Evolutionary conservation across 78 protist genomes (phyloP).

Genomic region (Planoprotostelium fungivorum): DNA sequence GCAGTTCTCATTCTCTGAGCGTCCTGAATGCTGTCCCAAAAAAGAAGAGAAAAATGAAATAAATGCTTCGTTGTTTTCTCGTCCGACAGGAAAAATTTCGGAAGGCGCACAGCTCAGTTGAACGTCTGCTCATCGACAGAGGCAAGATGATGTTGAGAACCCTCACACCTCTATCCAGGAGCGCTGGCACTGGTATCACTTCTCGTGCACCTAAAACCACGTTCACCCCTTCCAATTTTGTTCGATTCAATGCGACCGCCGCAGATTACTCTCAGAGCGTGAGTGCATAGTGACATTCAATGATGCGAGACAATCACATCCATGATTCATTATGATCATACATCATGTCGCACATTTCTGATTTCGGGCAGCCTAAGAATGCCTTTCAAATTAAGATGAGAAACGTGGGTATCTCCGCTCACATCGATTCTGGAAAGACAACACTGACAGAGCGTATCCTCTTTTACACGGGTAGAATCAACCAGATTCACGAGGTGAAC

Average conservation of each 20-base stretch:
- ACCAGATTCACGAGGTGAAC: conserved; percentile 81
- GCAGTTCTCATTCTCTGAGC: too few species aligned
- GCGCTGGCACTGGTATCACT: not conserved
- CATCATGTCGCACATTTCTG: not conserved
- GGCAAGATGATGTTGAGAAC: not conserved
- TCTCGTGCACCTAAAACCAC: not conserved
- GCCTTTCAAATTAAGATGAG: conserved; percentile 22
- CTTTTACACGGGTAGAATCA: conserved; percentile 87
- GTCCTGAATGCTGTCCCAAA: too few species aligned
- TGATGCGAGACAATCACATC: not conserved
- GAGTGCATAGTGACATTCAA: not conserved
- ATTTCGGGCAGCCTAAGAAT: not conserved
- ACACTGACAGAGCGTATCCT: conserved; percentile 96
- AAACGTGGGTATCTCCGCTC: conserved; percentile 91
- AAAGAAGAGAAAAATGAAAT: too few species aligned
- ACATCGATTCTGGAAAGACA: conserved; percentile 94
- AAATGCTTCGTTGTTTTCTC: too few species aligned
- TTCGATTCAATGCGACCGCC: not conserved
- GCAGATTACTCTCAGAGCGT: too few species aligned
- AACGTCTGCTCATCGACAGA: not conserved
- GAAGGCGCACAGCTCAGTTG: too few species aligned
- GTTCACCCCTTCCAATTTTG: not conserved
- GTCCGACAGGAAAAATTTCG: not conserved
- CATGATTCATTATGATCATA: not conserved
- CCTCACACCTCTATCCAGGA: not conserved